Evolutionary conservation across 1,284 basidiomycete genomes (phyloP).

Genomic region (Ganoderma boninense): DNA sequence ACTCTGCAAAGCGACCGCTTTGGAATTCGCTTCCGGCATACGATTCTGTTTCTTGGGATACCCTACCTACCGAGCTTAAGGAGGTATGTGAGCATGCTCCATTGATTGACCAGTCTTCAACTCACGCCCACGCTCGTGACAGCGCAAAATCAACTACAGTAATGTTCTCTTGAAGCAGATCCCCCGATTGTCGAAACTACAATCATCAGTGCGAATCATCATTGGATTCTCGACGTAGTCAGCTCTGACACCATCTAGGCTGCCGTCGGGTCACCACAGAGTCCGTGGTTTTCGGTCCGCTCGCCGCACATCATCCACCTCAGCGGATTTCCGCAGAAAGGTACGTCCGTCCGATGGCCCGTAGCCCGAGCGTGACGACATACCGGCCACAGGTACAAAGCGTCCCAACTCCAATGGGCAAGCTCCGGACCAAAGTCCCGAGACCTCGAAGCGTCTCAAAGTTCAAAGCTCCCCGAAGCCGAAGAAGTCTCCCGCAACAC

Average conservation of each 20-base stretch:
- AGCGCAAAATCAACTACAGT: slow-evolving; percentile 72
- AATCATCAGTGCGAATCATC: slow-evolving; percentile 53
- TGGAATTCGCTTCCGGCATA: slow-evolving; percentile 61
- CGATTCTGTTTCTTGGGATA: slow-evolving; percentile 73
- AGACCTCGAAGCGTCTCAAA: slow-evolving; percentile 36
- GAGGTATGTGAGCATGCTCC: slow-evolving; percentile 52
- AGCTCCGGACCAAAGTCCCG: slow-evolving; percentile 35
- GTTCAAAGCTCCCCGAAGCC: slow-evolving; percentile 33
- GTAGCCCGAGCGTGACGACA: too few species aligned
- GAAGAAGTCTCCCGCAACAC: slow-evolving; percentile 22
- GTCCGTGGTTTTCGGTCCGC: slow-evolving; percentile 65
- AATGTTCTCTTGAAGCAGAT: slow-evolving; percentile 57
- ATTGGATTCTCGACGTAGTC: background rate
- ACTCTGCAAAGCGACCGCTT: slow-evolving; percentile 59
- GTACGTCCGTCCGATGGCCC: background rate
- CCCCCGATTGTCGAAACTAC: slow-evolving; percentile 59
- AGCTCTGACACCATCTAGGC: slow-evolving; percentile 41
- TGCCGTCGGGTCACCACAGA: slow-evolving; percentile 45
- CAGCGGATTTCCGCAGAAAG: slow-evolving; percentile 59
- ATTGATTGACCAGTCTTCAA: background rate
- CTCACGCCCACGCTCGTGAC: background rate
- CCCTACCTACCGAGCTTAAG: slow-evolving; percentile 65
- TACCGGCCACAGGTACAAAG: slow-evolving; percentile 28
- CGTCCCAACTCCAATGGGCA: slow-evolving; percentile 28
- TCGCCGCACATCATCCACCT: slow-evolving; percentile 56